Percentiles rank a stretch among this genome's conserved stretches.
phyloP scores from a whole-genome alignment of 2,329 filamentous ascomycete species.

The Aspergillus fijiensis region DNA sequence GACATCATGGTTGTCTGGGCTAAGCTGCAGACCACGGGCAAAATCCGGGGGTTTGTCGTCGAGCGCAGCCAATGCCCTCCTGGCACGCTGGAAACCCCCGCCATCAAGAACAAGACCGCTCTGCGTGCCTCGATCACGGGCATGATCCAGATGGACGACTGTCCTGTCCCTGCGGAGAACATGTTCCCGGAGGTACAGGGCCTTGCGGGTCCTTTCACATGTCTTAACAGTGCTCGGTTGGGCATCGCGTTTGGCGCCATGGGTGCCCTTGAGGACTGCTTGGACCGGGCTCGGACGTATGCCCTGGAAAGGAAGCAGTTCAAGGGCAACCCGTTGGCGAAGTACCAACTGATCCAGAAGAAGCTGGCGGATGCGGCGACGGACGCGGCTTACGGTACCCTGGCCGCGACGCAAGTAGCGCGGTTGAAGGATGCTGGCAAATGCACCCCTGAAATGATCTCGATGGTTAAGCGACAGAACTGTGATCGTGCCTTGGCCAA shows the following conservation, averaged over 20 bases:
- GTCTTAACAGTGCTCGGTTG: conserved; percentile 88
- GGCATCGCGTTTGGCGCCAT: conserved; percentile 94
- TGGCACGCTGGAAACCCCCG: conserved; percentile 85
- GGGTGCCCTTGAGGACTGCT: conserved; percentile 89
- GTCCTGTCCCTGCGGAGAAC: conserved; percentile 82
- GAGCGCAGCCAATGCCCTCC: conserved; percentile 81
- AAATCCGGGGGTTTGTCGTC: conserved; percentile 89
- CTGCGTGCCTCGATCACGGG: conserved; percentile 91
- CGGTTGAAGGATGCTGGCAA: conserved; percentile 89
- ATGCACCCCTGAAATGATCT: conserved; percentile 90
- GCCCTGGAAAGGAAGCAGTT: conserved; percentile 94
- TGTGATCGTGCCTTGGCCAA: conserved; percentile 85
- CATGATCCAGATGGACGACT: conserved; percentile 94
- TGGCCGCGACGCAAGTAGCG: conserved; percentile 87
- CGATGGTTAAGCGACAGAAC: conserved; percentile 95
- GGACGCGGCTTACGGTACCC: conserved; percentile 85
- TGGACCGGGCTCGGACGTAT: conserved; percentile 77
- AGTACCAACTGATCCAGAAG: conserved; percentile 97
- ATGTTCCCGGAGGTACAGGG: conserved; percentile 93
- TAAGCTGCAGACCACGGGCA: conserved; percentile 84
- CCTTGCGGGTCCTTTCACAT: conserved; percentile 83
- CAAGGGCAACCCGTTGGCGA: conserved; percentile 90
- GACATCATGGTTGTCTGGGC: conserved; percentile 89
- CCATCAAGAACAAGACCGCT: conserved; percentile 93
- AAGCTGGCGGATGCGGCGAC: conserved; percentile 92